Base-by-base conservation (phyloP, 2,329 filamentous ascomycete genomes). In the Hymenoscyphus occultus region DNA sequence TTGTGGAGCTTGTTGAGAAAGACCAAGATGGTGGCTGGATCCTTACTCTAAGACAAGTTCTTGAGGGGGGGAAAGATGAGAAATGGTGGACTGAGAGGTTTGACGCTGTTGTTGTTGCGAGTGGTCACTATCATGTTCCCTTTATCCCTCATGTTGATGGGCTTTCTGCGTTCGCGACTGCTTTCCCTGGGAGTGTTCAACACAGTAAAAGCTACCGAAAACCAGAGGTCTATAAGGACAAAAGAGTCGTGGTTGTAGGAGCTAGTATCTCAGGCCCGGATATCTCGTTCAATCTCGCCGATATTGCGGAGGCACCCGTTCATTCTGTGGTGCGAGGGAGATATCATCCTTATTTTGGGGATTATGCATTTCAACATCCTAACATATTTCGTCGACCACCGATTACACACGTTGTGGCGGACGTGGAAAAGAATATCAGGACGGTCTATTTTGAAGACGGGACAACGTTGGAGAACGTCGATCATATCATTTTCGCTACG, bases 141-240 rank as follows among this genome's bases (percentile, higher is more conserved):
- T 84, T 83, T 60, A 78, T 91, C 1, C 89, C 89, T 0, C 78
- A 82, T 35, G 83, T 88, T 1, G 76, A 80, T 0, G 89, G 89
- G 0, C 79, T 91, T 2, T 73, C 78, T 9, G 78, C 78, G 13
- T 89, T 85, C 82, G 84, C 13, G 7, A 42, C 12, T 4, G 87
- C 69, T 62, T 76, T n/a, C 72, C 83, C 84, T 0, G 80, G 79
- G 0, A 73, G 77, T 1, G 82, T 91, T 16, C 82, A 81, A 3
- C 89, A 92, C 72, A 91, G 90, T 1, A 95, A 93, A 75, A 85
- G 85, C 67, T 95, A 91, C 72, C 84, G 91, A 6, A 82, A 78
- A 0, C 84, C 90, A 0, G 82, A 86, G 14, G 74, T 79, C 1
- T 93, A 87, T 71, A 73, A 73, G 1, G 81, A 79, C 32, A 86